Base-by-base conservation (phyloP, 345 rosid genomes). In the Rubroshorea leprosula region DNA sequence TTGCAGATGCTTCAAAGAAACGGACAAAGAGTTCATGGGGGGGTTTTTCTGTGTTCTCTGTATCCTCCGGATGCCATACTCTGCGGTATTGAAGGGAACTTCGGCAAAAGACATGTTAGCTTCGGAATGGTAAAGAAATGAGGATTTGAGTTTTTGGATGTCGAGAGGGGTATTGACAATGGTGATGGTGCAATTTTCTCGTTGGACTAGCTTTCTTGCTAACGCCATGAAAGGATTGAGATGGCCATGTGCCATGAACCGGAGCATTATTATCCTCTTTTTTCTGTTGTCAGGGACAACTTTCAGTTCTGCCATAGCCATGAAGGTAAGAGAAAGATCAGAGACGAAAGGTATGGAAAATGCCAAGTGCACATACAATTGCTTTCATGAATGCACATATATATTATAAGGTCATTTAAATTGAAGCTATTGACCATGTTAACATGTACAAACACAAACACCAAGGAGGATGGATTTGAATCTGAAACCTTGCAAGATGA, bases 171-270 rank as follows among this genome's bases (percentile, higher is more conserved):
- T 68, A 14, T 52, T 56, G 49, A 58, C 59, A 26, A 68, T 51
- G 63, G 68, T 57, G 57, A 57, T 29, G 13, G 23, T 55, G 25
- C 45, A 66, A 6, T 50, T 58, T 16, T 44, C 29, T 57, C 58
- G 39, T 25, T 12, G 5, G 20, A 14, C 44, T 26, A 65, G 16
- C 39, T 24, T 57, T 14, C 31, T 51, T 8, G 69, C 69, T 17
- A 57, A 51, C 1, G 57, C 57, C 57, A 65, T 41, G 69, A 65
- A 65, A 18, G 69, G 69, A 17, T 51, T 58, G 31, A 66, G 52
- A 22, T 58, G 69, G 23, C 69, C 69, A 20, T 66, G 29, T 20
- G 69, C 69, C 69, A 66, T 58, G 58, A 51, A 51, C 3, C 63
- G 69, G 58, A 66, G 51, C 69, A 58, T 51, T 13, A 58, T 48